Percentiles rank a stretch among this genome's conserved stretches.
These are phyloP conservation scores for Raphanus raphanistrum DNA, from an alignment of 345 rosid genomes.

Conservation along the genomic window DNA sequence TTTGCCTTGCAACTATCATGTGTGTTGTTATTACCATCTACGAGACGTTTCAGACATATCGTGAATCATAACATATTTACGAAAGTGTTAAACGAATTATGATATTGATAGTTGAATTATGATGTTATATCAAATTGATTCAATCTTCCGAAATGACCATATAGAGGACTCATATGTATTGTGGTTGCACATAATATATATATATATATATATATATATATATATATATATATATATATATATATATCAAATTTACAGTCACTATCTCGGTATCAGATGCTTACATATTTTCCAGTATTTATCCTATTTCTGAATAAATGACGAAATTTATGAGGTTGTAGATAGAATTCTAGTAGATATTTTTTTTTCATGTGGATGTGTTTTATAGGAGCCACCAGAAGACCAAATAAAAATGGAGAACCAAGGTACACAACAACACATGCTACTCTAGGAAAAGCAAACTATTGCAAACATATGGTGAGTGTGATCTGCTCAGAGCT, in stretches of 20 bases:
- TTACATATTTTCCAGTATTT: background rate
- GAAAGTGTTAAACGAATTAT: background rate
- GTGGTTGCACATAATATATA: background rate
- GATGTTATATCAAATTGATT: too few species aligned
- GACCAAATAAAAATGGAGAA: conserved; percentile 10
- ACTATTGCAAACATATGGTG: background rate
- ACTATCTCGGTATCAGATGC: conserved; percentile 11
- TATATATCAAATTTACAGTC: background rate
- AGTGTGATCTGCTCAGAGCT: conserved; percentile 2
- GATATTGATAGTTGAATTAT: background rate
- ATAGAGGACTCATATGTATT: background rate
- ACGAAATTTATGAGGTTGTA: conserved; percentile 1
- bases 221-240: too few species aligned
- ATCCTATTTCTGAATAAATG: background rate
- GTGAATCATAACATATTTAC: background rate
- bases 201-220: too few species aligned
- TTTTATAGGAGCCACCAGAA: conserved; percentile 2
- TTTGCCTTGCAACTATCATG: background rate
- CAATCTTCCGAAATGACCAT: background rate
- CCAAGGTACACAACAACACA: conserved; percentile 12
- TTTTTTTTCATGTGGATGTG: background rate
- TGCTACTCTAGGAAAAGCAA: background rate
- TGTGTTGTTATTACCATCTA: conserved; percentile 15
- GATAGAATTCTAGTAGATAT: conserved; percentile 5
- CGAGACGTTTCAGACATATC: conserved; percentile 2